Evolutionary conservation across 768 basidiomycete species (phyloP).

Genomic region (Trametes cinnabarina): DNA sequence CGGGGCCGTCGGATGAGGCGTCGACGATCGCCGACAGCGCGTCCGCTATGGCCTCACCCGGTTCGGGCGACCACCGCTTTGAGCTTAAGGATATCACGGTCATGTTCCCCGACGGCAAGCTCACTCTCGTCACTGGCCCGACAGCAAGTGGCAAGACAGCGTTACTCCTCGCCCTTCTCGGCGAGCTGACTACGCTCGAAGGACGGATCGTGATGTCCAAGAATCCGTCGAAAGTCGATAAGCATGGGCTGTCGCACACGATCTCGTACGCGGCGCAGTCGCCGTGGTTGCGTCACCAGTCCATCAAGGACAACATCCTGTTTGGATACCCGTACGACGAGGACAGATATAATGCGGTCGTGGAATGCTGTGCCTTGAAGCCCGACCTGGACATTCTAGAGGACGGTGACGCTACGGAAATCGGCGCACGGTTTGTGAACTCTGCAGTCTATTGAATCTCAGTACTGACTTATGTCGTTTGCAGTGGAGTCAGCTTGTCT

Average conservation of each 20-base stretch:
- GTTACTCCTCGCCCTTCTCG: conserved; percentile 67
- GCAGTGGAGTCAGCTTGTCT: conserved; percentile 68
- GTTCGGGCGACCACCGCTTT: conserved; percentile 48
- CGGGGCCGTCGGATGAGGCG: conserved; percentile 1
- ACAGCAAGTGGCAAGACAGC: conserved; percentile 86
- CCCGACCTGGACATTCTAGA: conserved; percentile 84
- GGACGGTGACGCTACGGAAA: conserved; percentile 83
- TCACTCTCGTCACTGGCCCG: conserved; percentile 73
- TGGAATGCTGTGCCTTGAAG: conserved; percentile 81
- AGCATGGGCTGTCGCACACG: conserved; percentile 54
- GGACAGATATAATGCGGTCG: conserved; percentile 67
- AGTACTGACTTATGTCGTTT: neutral
- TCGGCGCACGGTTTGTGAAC: conserved; percentile 58
- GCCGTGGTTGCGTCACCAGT: conserved; percentile 44
- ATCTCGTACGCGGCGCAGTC: conserved; percentile 51
- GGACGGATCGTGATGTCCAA: conserved; percentile 67
- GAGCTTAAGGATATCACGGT: conserved; percentile 66
- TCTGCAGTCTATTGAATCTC: neutral
- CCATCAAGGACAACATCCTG: conserved; percentile 60
- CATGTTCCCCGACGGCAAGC: conserved; percentile 66
- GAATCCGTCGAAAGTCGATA: conserved; percentile 55
- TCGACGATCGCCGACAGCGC: conserved; percentile 18
- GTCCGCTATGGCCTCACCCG: conserved; percentile 23
- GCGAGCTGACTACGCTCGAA: conserved; percentile 63
- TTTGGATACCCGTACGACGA: conserved; percentile 58